Percentiles rank a stretch among this genome's conserved stretches.
phyloP scores from a whole-genome alignment of 1,284 basidiomycete genomes.

The Fomitopsis schrenkii region DNA sequence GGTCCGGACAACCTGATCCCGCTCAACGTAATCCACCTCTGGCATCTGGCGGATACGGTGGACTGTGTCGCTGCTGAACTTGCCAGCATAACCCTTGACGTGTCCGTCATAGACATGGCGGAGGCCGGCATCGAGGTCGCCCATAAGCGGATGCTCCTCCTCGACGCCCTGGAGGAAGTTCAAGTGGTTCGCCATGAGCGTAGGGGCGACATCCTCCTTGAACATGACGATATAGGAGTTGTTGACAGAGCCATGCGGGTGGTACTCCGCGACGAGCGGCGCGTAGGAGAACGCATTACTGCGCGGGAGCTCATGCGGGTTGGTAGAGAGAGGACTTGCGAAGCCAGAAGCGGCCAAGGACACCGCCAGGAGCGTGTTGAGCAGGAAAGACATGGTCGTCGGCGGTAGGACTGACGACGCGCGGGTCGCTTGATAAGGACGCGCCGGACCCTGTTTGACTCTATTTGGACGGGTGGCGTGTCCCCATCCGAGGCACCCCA shows the following conservation, averaged over 20 bases:
- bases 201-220: conserved; percentile 61
- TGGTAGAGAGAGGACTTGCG: conserved; percentile 66
- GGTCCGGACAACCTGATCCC: conserved; percentile 84
- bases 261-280: conserved; percentile 48
- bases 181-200: conserved; percentile 69
- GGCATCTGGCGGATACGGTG: conserved; percentile 82
- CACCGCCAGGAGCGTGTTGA: conserved; percentile 36
- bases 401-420: conserved; percentile 12
- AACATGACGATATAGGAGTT: conserved; percentile 91
- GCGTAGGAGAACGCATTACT: conserved; percentile 48
- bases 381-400: conserved; percentile 40
- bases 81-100: conserved; percentile 83
- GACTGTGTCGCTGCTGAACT: conserved; percentile 74
- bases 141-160: conserved; percentile 44
- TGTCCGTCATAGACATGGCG: conserved; percentile 71
- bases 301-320: conserved; percentile 36
- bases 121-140: conserved; percentile 42
- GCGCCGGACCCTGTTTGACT: conserved; percentile 19
- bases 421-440: conserved; percentile 18
- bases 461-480: conserved; percentile 10
- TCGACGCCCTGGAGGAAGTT: conserved; percentile 64
- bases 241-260: conserved; percentile 72
- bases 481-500: neutral
- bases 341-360: conserved; percentile 37
- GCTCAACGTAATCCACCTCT: conserved; percentile 92